These are phyloP conservation scores for Hymenoscyphus salicellus DNA, from an alignment of 2,329 filamentous ascomycete species.

Conservation along the genomic window DNA sequence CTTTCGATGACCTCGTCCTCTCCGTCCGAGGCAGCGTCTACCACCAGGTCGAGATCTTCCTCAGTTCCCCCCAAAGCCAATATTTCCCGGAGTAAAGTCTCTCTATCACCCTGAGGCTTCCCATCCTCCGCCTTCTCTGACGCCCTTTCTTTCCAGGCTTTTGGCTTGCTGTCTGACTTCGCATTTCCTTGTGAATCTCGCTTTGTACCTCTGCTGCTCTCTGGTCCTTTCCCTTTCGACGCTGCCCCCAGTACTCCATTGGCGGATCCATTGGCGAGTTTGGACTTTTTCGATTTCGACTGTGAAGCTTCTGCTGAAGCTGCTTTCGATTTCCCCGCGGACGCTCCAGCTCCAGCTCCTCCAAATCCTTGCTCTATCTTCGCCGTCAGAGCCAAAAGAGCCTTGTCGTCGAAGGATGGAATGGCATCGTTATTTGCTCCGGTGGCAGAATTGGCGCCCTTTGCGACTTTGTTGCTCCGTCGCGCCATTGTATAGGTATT, in stretches of 20 bases:
- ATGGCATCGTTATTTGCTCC: slow-evolving; percentile 26
- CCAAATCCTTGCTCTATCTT: slow-evolving; percentile 55
- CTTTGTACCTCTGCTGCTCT: slow-evolving; percentile 35
- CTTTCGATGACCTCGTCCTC: slow-evolving; percentile 24
- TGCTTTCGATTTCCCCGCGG: slow-evolving; percentile 36
- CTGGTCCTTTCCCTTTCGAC: slow-evolving; percentile 13
- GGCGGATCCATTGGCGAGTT: slow-evolving; percentile 14
- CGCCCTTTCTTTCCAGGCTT: slow-evolving; percentile 17
- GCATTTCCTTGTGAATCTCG: slow-evolving; percentile 35
- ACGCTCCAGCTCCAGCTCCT: slow-evolving; percentile 28
- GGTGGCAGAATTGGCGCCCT: slow-evolving; percentile 22
- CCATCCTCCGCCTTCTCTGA: slow-evolving; percentile 11
- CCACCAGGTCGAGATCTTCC: slow-evolving; percentile 60
- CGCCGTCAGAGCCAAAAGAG: slow-evolving; percentile 53
- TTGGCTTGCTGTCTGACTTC: slow-evolving; percentile 28
- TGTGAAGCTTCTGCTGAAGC: slow-evolving; percentile 41
- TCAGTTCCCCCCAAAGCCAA: slow-evolving; percentile 63
- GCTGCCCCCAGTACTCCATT: slow-evolving; percentile 22
- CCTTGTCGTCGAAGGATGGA: slow-evolving; percentile 48
- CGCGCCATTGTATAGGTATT: slow-evolving; percentile 26
- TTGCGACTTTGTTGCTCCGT: slow-evolving; percentile 24
- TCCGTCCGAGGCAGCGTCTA: slow-evolving; percentile 51
- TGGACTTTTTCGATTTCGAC: slow-evolving; percentile 12
- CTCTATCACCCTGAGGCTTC: slow-evolving; percentile 27
- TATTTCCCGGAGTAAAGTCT: slow-evolving; percentile 59